A percentile compares a stretch with the other conserved stretches of the same genome.
Evolutionary conservation across 148 eudicot species (phyloP).

Genomic region (Cornus suecica): DNA sequence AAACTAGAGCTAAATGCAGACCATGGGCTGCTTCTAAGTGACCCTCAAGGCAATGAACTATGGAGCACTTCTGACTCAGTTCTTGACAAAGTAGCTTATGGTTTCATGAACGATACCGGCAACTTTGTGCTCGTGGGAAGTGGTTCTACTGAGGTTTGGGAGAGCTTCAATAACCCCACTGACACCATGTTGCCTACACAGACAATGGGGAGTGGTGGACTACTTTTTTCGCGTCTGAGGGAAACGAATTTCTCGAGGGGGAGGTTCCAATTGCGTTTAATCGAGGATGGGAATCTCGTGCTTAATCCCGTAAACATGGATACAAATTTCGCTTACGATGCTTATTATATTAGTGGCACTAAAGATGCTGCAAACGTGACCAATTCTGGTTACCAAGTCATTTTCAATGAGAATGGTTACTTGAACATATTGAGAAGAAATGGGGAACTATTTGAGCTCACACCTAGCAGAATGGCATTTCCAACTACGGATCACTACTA

Average conservation of each 20-base stretch:
- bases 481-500: slow-evolving; percentile 7
- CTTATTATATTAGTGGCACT: neutral
- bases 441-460: neutral
- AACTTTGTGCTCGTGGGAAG: neutral
- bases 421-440: neutral
- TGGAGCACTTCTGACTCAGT: too few relatives aligned
- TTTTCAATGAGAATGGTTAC: neutral
- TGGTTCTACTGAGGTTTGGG: neutral
- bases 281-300: slow-evolving; percentile 25
- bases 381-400: neutral
- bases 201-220: neutral
- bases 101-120: neutral
- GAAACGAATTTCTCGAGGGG: slow-evolving; percentile 39
- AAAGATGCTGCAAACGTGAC: neutral
- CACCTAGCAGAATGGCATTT: neutral
- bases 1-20: slow-evolving; percentile 24
- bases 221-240: neutral
- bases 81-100: slow-evolving; percentile 5
- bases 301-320: slow-evolving; percentile 13
- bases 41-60: slow-evolving; percentile 29
- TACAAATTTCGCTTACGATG: neutral
- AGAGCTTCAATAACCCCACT: neutral
- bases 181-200: neutral
- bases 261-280: slow-evolving; percentile 30
- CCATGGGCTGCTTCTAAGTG: slow-evolving; percentile 40